Conservation (phyloP, 441 rosid genomes). For the Syzygium malaccense region DNA sequence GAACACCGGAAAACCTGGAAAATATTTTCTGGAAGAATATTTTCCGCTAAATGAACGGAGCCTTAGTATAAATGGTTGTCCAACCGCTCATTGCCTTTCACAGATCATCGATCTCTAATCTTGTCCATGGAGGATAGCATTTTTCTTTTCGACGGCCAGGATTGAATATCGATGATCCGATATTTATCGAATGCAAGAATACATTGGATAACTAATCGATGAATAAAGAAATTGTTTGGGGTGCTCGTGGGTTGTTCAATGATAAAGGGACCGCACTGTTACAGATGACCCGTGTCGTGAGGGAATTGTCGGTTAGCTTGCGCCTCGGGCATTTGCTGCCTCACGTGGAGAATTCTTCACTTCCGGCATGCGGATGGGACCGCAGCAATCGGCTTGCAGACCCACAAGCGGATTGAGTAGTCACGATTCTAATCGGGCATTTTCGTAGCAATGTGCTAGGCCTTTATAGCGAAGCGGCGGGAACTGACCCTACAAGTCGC, state of each 20-base stretch:
- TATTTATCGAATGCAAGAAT: neutral
- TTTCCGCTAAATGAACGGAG: too few species aligned
- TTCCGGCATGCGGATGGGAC: neutral
- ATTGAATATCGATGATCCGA: neutral
- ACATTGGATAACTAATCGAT: accelerated
- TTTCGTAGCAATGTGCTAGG: neutral
- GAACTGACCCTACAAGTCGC: neutral
- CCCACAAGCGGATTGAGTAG: neutral
- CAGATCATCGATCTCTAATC: neutral
- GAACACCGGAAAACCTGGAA: too few species aligned
- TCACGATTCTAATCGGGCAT: neutral
- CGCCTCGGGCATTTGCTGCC: neutral
- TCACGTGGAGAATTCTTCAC: neutral
- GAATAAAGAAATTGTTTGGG: neutral
- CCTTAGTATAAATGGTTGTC: neutral
- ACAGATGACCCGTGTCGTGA: neutral
- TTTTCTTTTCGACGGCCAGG: neutral
- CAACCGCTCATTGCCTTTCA: neutral
- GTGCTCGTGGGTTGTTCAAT: neutral
- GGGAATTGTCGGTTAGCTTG: neutral
- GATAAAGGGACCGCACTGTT: neutral
- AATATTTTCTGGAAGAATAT: too few species aligned
- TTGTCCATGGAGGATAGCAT: neutral
- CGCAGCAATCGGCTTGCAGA: neutral
- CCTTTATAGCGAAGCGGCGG: neutral